Conservation (phyloP, 495 filamentous ascomycete species). For the Penicillium verhagenii region DNA sequence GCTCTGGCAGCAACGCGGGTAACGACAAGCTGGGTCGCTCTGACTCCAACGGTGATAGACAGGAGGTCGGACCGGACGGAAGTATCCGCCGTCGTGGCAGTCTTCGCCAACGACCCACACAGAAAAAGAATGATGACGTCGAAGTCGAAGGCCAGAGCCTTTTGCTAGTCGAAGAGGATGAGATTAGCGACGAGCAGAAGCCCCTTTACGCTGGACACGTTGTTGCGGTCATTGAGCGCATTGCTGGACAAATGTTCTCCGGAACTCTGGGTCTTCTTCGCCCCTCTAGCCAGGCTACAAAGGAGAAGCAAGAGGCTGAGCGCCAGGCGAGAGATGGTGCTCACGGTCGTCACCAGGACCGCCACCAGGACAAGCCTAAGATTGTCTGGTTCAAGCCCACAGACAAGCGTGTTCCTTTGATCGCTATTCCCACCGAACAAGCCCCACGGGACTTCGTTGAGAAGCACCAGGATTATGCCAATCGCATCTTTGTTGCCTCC, state of each 20-base stretch:
- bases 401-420: conserved; percentile 95
- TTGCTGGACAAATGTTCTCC: conserved; percentile 98
- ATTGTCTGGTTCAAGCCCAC: conserved; percentile 99
- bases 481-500: conserved; percentile 96
- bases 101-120: conserved; percentile 91
- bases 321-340: conserved; percentile 84
- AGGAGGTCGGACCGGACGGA: conserved; percentile 66
- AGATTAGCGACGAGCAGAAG: conserved; percentile 98
- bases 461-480: conserved; percentile 95
- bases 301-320: conserved; percentile 99
- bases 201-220: conserved; percentile 95
- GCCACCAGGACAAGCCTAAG: conserved; percentile 95
- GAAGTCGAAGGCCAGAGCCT: conserved; percentile 98
- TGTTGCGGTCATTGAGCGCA: conserved; percentile 94
- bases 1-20: conserved; percentile 68
- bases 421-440: conserved; percentile 97
- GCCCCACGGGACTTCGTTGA: conserved; percentile 97
- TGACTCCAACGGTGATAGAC: conserved; percentile 62
- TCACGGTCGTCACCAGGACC: conserved; percentile 70
- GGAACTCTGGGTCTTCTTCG: conserved; percentile 90
- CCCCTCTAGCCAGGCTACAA: conserved; percentile 97
- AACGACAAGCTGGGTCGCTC: conserved; percentile 64
- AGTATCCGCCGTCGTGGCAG: conserved; percentile 90
- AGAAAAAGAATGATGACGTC: conserved; percentile 99
- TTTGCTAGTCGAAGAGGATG: conserved; percentile 94